phyloP scores from a whole-genome alignment of 2,329 filamentous ascomycete genomes.

The Bisporella sp. region DNA sequence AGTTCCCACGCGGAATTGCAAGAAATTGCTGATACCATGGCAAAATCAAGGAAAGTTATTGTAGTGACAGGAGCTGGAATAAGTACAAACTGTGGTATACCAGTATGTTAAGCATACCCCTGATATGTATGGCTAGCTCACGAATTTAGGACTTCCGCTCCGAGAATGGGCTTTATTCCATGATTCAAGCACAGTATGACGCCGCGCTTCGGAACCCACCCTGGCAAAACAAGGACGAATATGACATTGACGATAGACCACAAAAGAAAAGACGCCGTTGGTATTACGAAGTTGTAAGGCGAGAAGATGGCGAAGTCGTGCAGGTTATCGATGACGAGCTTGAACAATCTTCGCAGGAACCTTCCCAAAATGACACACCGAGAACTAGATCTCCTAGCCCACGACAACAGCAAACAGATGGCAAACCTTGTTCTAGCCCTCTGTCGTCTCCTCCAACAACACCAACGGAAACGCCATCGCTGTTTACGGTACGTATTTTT shows the following conservation, averaged over 20 bases:
- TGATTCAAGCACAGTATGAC: slow-evolving; percentile 63
- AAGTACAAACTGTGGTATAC: slow-evolving; percentile 70
- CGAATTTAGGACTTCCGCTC: slow-evolving; percentile 59
- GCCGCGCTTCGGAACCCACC: slow-evolving; percentile 35
- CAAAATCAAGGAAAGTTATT: slow-evolving; percentile 61
- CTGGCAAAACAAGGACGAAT: slow-evolving; percentile 23
- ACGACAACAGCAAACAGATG: background rate
- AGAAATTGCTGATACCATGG: slow-evolving; percentile 55
- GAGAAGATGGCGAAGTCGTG: too few relatives aligned
- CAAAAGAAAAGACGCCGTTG: slow-evolving; percentile 24
- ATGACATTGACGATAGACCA: slow-evolving; percentile 28
- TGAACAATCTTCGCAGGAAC: too few relatives aligned
- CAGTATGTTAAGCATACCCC: slow-evolving; percentile 40
- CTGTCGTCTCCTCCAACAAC: background rate
- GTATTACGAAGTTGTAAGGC: slow-evolving; percentile 23
- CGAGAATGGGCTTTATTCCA: slow-evolving; percentile 63
- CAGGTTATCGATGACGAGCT: too few relatives aligned
- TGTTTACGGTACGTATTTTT: too few relatives aligned
- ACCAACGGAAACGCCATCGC: background rate
- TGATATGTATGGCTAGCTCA: slow-evolving; percentile 7
- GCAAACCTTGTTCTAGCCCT: background rate
- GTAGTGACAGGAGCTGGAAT: slow-evolving; percentile 68
- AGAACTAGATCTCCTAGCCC: background rate
- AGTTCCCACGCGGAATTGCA: slow-evolving; percentile 38
- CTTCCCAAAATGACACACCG: background rate